phyloP scores from a whole-genome alignment of 2,329 filamentous ascomycete species.

The Monosporascus ibericus region DNA sequence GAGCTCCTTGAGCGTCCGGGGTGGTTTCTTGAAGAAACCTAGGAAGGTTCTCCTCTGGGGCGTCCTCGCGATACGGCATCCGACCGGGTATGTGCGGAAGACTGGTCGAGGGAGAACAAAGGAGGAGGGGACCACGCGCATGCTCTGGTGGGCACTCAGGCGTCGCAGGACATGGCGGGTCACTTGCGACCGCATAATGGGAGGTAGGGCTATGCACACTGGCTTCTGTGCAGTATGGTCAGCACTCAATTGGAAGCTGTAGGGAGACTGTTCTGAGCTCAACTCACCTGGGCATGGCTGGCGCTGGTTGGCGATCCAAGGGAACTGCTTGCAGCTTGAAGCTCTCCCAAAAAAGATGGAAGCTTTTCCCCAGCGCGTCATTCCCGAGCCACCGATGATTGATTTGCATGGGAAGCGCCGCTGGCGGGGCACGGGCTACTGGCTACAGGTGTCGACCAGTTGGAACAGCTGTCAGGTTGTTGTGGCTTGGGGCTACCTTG shows the following conservation, averaged over 20 bases:
- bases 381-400: background rate
- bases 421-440: too few relatives aligned
- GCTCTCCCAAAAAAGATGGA: slow-evolving; percentile 7
- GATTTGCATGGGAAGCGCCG: too few relatives aligned
- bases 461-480: background rate
- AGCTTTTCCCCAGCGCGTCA: slow-evolving; percentile 10
- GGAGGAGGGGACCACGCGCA: slow-evolving; percentile 7
- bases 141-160: slow-evolving; percentile 19
- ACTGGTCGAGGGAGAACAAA: slow-evolving; percentile 13
- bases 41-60: slow-evolving; percentile 53
- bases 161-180: slow-evolving; percentile 34
- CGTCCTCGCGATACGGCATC: slow-evolving; percentile 16
- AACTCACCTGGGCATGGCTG: slow-evolving; percentile 25
- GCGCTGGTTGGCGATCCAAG: slow-evolving; percentile 5
- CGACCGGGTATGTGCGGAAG: slow-evolving; percentile 24
- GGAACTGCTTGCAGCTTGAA: slow-evolving; percentile 2
- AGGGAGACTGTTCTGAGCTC: background rate
- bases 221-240: slow-evolving; percentile 17
- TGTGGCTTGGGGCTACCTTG: background rate
- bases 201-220: slow-evolving; percentile 18
- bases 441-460: background rate
- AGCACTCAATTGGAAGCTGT: slow-evolving; percentile 9
- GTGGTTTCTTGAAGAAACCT: slow-evolving; percentile 54
- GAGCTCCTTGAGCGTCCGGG: slow-evolving; percentile 53
- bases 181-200: slow-evolving; percentile 30